Percentiles rank a stretch among this genome's conserved stretches.
phyloP scores from a whole-genome alignment of 306 rosid species.

The Castanospermum australe region DNA sequence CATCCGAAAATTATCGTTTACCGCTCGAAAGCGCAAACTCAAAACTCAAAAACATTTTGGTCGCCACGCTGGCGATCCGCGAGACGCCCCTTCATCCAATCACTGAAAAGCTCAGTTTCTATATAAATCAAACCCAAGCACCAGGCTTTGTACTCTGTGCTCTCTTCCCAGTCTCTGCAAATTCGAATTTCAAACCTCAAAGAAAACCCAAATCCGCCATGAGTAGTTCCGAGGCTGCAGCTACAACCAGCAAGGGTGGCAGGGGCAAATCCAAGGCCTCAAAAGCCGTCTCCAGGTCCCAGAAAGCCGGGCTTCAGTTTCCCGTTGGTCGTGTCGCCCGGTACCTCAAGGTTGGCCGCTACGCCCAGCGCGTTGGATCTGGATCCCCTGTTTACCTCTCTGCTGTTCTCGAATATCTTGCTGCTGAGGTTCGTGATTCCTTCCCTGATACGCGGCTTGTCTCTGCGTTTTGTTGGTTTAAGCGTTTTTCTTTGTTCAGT shows the following conservation, averaged over 20 bases:
- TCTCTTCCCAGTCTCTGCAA: neutral
- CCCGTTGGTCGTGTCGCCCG: slow-evolving; percentile 88
- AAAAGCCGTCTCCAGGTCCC: slow-evolving; percentile 62
- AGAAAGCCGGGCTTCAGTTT: slow-evolving; percentile 90
- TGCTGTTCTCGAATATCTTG: slow-evolving; percentile 86
- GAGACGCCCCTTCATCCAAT: slow-evolving; percentile 29
- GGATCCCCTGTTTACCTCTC: slow-evolving; percentile 86
- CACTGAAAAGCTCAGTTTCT: neutral
- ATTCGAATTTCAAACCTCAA: neutral
- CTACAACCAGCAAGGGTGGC: slow-evolving; percentile 44
- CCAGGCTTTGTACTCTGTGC: accelerated
- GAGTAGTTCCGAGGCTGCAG: slow-evolving; percentile 33
- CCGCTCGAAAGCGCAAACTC: slow-evolving; percentile 9
- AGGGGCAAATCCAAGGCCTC: slow-evolving; percentile 58
- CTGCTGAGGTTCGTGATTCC: slow-evolving; percentile 60
- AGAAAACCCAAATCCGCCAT: neutral
- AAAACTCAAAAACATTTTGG: neutral
- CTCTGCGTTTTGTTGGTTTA: accelerated
- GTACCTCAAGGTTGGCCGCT: slow-evolving; percentile 70
- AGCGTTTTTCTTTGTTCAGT: neutral
- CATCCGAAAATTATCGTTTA: neutral
- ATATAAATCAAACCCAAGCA: neutral
- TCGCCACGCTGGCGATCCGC: slow-evolving; percentile 67
- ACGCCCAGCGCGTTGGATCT: slow-evolving; percentile 72
- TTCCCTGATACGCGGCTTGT: too few relatives aligned